These are phyloP conservation scores for Cairneyella variabilis DNA, from an alignment of 495 filamentous ascomycete species.

Conservation along the genomic window DNA sequence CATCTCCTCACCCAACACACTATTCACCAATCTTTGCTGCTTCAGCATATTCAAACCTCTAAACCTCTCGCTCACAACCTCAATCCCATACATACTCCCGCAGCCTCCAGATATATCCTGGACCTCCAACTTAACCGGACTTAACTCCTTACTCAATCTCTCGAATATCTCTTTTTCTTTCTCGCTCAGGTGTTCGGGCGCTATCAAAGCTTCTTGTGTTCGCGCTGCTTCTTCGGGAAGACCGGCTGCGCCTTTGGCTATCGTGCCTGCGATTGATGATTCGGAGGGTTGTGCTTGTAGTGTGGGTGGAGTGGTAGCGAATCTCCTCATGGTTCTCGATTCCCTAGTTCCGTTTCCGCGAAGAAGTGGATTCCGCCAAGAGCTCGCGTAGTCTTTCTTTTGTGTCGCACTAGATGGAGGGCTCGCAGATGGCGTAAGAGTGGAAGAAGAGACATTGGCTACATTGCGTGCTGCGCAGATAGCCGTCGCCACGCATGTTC, in stretches of 20 bases:
- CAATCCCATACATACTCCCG: constrained; percentile 74
- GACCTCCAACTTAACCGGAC: constrained; percentile 48
- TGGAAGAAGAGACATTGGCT: neutral
- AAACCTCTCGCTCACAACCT: constrained; percentile 63
- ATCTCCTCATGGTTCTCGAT: too few relatives aligned
- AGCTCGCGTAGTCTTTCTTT: too few relatives aligned
- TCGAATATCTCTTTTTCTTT: constrained; percentile 44
- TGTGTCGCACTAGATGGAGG: too few relatives aligned
- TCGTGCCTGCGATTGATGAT: constrained; percentile 6
- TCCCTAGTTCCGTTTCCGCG: too few relatives aligned
- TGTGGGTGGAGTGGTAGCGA: neutral
- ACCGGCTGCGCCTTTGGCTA: constrained; percentile 12
- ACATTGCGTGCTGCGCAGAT: neutral
- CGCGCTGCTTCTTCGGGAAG: neutral
- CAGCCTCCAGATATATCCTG: constrained; percentile 76
- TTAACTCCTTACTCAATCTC: constrained; percentile 38
- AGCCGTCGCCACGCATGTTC: too few relatives aligned
- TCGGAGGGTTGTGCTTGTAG: neutral
- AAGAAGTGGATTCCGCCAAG: too few relatives aligned
- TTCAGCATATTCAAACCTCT: constrained; percentile 61
- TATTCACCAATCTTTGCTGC: constrained; percentile 70
- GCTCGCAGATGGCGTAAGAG: neutral
- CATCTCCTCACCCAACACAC: constrained; percentile 61
- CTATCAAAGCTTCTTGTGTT: constrained; percentile 11
- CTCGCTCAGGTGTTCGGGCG: constrained; percentile 47